Base-by-base conservation (phyloP, 2,329 filamentous ascomycete genomes). In the Hymenoscyphus scutula region DNA sequence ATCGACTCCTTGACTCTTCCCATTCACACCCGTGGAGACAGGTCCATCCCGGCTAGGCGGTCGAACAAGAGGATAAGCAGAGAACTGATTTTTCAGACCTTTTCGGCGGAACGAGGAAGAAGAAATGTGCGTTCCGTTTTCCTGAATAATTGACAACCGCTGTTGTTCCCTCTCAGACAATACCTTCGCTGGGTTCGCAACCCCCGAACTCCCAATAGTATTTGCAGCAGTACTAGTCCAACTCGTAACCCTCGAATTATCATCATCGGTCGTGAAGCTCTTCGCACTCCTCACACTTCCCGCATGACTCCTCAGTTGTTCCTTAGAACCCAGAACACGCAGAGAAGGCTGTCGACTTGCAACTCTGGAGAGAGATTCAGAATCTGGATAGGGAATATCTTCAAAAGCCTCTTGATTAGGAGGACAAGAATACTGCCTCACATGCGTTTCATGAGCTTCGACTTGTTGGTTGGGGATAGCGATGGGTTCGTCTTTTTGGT, bases 171-270 rank as follows among this genome's bases (percentile, higher is more conserved):
- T 76, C 64, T 83, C 80, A 2, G 61, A 38, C 27, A 64, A 67
- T 30, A 61, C 25, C 60, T 63, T 65, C 5, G 56, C 32, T 19
- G 60, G 59, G 51, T 68, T 78, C 32, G 8, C 32, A 34, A 11
- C 15, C 32, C 32, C 41, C 10, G n/a, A 11, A 63, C 77, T 80
- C 63, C 73, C 84, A 5, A 80, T 75, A 2, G 83, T 81, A 62
- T 81, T 81, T 1, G 80, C 79, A 1, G 83, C 84, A 0, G 88
- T 89, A 64, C 86, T 84, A 4, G 83, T 83, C 89, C 89, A 91
- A 73, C 89, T 92, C 1, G 88, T 90, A 58, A 90, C 84, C 25
- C 88, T 23, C n/a, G 41, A 48, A 66, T 78, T 83, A 23, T 85
- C 81, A 45, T 84, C 81, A 69, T 70, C 58, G 75, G 75, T 48